A percentile compares a stretch with the other conserved stretches of the same genome.
These are phyloP conservation scores for Haplosporangium gracile DNA, from an alignment of 192 early-diverging fungal species.

Conservation along the genomic window DNA sequence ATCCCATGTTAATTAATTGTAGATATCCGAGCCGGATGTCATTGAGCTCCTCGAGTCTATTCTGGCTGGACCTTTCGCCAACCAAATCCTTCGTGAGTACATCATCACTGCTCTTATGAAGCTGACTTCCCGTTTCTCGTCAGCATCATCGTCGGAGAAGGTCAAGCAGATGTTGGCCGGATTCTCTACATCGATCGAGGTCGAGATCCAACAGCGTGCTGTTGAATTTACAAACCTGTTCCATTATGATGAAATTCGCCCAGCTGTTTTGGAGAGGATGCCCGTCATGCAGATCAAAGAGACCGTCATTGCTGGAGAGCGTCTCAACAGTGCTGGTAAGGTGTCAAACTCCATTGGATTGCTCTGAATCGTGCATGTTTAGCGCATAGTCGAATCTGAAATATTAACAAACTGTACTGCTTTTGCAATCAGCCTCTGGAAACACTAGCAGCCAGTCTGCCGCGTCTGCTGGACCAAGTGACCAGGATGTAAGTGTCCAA, in stretches of 20 bases:
- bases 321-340: slow-evolving; percentile 41
- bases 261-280: slow-evolving; percentile 93
- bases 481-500: slow-evolving; percentile 61
- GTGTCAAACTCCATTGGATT: too few relatives aligned
- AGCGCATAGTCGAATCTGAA: not conserved
- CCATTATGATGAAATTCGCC: slow-evolving; percentile 77
- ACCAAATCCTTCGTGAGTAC: slow-evolving; percentile 83
- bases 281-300: slow-evolving; percentile 82
- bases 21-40: slow-evolving; percentile 81
- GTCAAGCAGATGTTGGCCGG: slow-evolving; percentile 73
- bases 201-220: slow-evolving; percentile 96
- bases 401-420: not conserved
- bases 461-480: slow-evolving; percentile 58
- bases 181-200: slow-evolving; percentile 80
- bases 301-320: slow-evolving; percentile 52
- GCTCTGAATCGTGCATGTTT: not conserved
- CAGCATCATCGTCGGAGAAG: slow-evolving; percentile 54
- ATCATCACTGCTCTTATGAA: slow-evolving; percentile 92
- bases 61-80: slow-evolving; percentile 84
- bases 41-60: slow-evolving; percentile 81
- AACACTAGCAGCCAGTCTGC: slow-evolving; percentile 24
- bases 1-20: not conserved
- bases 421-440: slow-evolving; percentile 35
- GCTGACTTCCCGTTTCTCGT: slow-evolving; percentile 83
- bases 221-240: slow-evolving; percentile 91